Percentiles rank a stretch among this genome's conserved stretches.
Conservation (phyloP, 345 rosid species). For the Lepidium aucheri region DNA sequence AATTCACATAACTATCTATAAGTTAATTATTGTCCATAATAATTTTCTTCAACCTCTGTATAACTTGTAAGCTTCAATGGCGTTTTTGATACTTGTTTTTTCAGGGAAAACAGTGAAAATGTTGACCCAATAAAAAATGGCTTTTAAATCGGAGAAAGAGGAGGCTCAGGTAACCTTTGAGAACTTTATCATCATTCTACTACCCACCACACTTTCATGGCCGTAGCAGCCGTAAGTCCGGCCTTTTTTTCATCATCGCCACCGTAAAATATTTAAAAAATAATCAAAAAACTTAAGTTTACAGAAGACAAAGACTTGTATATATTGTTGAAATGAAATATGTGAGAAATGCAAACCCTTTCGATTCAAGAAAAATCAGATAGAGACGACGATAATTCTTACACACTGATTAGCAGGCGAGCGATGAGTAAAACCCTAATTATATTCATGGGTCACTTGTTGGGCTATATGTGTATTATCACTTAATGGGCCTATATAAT, state of each 20-base stretch:
- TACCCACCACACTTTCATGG: slow-evolving; percentile 9
- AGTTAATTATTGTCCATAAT: not conserved
- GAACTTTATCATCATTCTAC: slow-evolving; percentile 26
- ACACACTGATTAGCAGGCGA: not conserved
- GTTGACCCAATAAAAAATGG: not conserved
- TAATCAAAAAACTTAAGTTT: not conserved
- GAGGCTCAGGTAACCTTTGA: slow-evolving; percentile 32
- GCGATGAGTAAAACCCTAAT: slow-evolving; percentile 9
- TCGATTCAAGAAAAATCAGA: not conserved
- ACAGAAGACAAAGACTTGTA: not conserved
- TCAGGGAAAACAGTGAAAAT: not conserved
- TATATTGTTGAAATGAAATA: not conserved
- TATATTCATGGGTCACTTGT: not conserved
- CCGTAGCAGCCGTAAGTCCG: slow-evolving; percentile 31
- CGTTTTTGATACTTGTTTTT: not conserved
- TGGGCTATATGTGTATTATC: not conserved
- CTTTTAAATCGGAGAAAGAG: not conserved
- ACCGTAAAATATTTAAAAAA: not conserved
- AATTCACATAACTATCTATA: not conserved
- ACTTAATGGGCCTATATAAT: not conserved
- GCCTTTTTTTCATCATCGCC: slow-evolving; percentile 34
- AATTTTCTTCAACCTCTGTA: too few species aligned
- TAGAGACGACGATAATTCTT: not conserved
- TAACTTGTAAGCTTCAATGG: not conserved
- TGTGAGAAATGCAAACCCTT: not conserved